Evolutionary conservation across 1,139 yeast genomes (phyloP), one percentile per base, ranked within the genome.

Genomic region (Kazachstania sp.): DNA sequence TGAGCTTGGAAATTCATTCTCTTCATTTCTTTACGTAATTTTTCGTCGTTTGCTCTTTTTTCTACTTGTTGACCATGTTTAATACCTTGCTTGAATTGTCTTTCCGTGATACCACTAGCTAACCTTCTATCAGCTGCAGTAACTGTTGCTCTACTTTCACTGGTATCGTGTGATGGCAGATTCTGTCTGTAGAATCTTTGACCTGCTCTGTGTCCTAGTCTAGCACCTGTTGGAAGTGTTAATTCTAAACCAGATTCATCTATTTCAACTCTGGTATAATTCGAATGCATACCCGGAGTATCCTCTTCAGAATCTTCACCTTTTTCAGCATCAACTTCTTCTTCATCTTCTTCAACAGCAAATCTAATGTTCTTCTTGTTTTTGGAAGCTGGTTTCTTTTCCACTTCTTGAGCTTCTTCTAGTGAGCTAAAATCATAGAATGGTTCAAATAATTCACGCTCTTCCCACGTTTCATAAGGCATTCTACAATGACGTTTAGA

Each of bases 401-500:
- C 64, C 3, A 57, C 43, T 32, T 49, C 52, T 40, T 47, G 16
- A 9, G 41, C 65, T 46, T 66, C 73, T 61, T 81, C 81, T 1
- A 90, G 72, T 1, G 86, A 74, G 3, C 83, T 72, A 68, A 88
- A 92, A 66, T 92, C 97, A 63, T 92, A 92, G 61, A 83, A 92
- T 45, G 83, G 85, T 0, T 94, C 79, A 39, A 90, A 73, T 60
- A 84, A 87, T 47, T 83, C 75, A 63, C 83, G 83, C 61, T 92
- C 95, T 49, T 84, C 84, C 51, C 81, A 85, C 0, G 79, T 68
- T 58, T 92, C 97, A 65, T 86, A 94, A 0, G 98, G 97, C 49
- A 92, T 76, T 63, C 79, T 78, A 71, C 90, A 83, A 64, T 92
- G 99, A 52, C 88, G 79, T 66, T 92, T 92, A 19, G 84, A 75